A percentile compares a stretch with the other conserved stretches of the same genome.
Evolutionary conservation across 2,329 filamentous ascomycete genomes (phyloP).

Genomic region (Colletotrichum tanaceti): DNA sequence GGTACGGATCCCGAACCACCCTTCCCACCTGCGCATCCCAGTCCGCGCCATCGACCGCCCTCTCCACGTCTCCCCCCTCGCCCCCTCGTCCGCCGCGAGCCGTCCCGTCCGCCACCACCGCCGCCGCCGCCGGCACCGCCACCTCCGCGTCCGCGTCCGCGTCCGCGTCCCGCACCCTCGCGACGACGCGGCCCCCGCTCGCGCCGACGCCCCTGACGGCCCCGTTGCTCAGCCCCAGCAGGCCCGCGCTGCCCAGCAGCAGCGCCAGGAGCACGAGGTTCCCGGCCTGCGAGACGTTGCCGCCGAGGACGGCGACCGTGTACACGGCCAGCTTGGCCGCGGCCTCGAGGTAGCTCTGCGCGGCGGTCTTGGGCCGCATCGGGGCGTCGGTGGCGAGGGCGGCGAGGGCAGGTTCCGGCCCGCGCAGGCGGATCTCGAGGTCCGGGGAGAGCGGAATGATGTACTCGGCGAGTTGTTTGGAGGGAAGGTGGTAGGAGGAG

Average conservation of each 20-base stretch:
- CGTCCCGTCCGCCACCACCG: background rate
- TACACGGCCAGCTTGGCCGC: conserved; percentile 69
- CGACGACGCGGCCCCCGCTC: conserved; percentile 63
- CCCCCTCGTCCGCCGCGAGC: conserved; percentile 1
- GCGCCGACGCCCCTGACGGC: conserved; percentile 56
- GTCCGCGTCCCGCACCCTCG: conserved; percentile 40
- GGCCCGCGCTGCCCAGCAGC: conserved; percentile 62
- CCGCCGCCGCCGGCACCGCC: too few species aligned
- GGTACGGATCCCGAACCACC: conserved; percentile 22
- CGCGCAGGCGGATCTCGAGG: conserved; percentile 64
- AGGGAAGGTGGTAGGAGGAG: conserved; percentile 41
- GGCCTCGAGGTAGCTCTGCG: conserved; percentile 65
- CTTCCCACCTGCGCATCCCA: conserved; percentile 30
- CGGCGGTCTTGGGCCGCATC: conserved; percentile 62
- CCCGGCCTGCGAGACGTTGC: conserved; percentile 65
- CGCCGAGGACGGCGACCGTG: conserved; percentile 64
- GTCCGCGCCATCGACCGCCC: background rate
- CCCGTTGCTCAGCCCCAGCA: conserved; percentile 66
- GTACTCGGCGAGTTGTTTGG: conserved; percentile 57
- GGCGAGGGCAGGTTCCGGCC: conserved; percentile 66
- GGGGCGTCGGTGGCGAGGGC: conserved; percentile 69
- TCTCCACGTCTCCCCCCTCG: background rate
- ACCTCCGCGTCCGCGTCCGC: too few species aligned
- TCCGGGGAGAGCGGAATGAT: conserved; percentile 64
- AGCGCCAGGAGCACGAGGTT: conserved; percentile 63